Base-by-base conservation (phyloP, 352 stramenopile species). In the Achlya hypogyna region DNA sequence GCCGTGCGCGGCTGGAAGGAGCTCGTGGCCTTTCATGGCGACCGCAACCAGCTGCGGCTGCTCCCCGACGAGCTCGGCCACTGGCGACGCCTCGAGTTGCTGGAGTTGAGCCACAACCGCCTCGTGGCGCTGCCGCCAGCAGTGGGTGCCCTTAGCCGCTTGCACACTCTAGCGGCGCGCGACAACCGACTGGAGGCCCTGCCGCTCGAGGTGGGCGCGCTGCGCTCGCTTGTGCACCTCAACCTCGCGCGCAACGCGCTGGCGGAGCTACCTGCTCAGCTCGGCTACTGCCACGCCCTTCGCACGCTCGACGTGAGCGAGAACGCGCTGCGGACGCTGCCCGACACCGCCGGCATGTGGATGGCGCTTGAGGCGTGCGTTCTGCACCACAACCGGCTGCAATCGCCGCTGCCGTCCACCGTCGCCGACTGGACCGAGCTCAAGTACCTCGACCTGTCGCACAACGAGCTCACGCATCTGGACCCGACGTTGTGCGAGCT, bases 161-260 rank as follows among this genome's bases (percentile, higher is more conserved):
- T n/a, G 73, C 76, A 34, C 9, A 69, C 0, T 72, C 76, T 63
- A 3, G 10, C 9, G 14, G 9, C 58, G 27, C 64, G 52, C 18
- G 34, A 56, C 45, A 65, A 54, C 28, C 29, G 12, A 16, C 58
- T 56, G 1, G 16, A 14, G 40, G 16, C 38, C 20, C 45, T 65
- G 25, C 64, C 51, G 58, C 49, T 58, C 25, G 82, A 89, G 51
- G 49, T 91, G 34, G 82, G 79, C 6, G 82, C 81, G 0, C 73
- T 90, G 14, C 72, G 74, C 4, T 69, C 75, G n/a, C 69, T 92
- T 45, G 52, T 62, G 5, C 69, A 81, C 43, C 67, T 91, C 20
- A 66, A 88, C 45, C 40, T 91, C 23, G 79, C 79, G 27, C 82
- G 79, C 72, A 93, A 93, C 71, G 53, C 75, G 27, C 65, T 93